A percentile compares a stretch with the other conserved stretches of the same genome.
Conservation (phyloP, 164 flowering plant species). For the Vitis cinerea region DNA sequence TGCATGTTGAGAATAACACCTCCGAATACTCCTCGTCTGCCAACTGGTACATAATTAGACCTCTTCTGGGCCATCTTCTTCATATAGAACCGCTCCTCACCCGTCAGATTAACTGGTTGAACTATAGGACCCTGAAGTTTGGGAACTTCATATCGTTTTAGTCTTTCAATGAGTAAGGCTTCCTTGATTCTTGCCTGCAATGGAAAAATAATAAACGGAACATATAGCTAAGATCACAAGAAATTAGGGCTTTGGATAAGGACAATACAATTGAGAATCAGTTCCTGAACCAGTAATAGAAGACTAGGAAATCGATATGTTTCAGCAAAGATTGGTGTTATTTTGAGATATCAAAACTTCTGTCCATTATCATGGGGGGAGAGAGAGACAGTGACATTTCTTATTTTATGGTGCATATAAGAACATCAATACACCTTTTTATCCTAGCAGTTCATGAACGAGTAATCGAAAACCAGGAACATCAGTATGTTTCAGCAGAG, state of each 20-base stretch:
- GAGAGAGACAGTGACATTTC: no score
- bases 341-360: neutral
- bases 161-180: slow-evolving; percentile 68
- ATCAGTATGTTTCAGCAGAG: neutral
- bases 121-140: slow-evolving; percentile 73
- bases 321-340: neutral
- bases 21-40: slow-evolving; percentile 87
- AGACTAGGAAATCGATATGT: neutral
- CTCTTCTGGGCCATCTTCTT: slow-evolving; percentile 90
- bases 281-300: neutral
- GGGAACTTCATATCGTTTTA: slow-evolving; percentile 80
- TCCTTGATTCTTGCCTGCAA: slow-evolving; percentile 88
- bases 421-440: no score
- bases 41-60: slow-evolving; percentile 83
- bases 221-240: neutral
- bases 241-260: neutral
- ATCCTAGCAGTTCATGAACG: neutral
- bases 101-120: slow-evolving; percentile 62
- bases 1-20: slow-evolving; percentile 98
- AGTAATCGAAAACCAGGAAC: neutral
- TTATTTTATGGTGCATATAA: no score
- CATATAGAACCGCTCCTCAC: slow-evolving; percentile 82
- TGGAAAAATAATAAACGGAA: slow-evolving; percentile 1
- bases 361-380: no score
- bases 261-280: neutral